A percentile compares a stretch with the other conserved stretches of the same genome.
Evolutionary conservation across 257 asterid species (phyloP).

Genomic region (Penstemon eatonii): DNA sequence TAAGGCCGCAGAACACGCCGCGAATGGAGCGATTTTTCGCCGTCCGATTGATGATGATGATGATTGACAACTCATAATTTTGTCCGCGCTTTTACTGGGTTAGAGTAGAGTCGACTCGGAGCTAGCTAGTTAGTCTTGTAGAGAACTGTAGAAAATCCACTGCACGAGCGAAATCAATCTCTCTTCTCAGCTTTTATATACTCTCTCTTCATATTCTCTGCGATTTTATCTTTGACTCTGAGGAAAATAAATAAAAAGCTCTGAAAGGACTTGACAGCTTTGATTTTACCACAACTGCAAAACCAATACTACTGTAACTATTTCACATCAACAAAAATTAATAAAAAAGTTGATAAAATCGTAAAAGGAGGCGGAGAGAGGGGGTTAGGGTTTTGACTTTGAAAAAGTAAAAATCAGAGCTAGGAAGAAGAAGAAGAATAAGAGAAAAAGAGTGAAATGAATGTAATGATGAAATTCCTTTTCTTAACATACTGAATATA

Average conservation of each 20-base stretch:
- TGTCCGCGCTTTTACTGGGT: conserved; percentile 5
- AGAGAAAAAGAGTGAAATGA: conserved; percentile 15
- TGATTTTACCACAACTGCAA: conserved; percentile 37
- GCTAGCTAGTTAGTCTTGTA: conserved; percentile 25
- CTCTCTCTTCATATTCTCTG: conserved; percentile 25
- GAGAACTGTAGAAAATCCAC: conserved; percentile 19
- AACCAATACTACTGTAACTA: not conserved
- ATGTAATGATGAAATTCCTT: conserved; percentile 21
- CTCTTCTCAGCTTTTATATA: conserved; percentile 29
- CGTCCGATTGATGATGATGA: conserved; percentile 28
- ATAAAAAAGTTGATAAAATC: not conserved
- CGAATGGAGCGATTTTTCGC: conserved; percentile 23
- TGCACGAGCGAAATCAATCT: conserved; percentile 30
- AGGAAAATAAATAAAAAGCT: conserved; percentile 27
- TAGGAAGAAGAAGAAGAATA: conserved; percentile 10
- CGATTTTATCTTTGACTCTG: conserved; percentile 23
- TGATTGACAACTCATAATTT: conserved; percentile 33
- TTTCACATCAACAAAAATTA: conserved; percentile 18
- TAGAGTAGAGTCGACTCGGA: conserved; percentile 32
- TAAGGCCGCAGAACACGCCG: conserved; percentile 26
- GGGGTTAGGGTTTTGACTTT: conserved; percentile 35
- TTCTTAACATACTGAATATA: conserved; percentile 24
- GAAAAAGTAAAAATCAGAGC: conserved; percentile 10
- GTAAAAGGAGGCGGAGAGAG: not conserved
- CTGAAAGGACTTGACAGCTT: conserved; percentile 47